phyloP scores from a whole-genome alignment of 208 protist species.

The Strigomonas culicis region DNA sequence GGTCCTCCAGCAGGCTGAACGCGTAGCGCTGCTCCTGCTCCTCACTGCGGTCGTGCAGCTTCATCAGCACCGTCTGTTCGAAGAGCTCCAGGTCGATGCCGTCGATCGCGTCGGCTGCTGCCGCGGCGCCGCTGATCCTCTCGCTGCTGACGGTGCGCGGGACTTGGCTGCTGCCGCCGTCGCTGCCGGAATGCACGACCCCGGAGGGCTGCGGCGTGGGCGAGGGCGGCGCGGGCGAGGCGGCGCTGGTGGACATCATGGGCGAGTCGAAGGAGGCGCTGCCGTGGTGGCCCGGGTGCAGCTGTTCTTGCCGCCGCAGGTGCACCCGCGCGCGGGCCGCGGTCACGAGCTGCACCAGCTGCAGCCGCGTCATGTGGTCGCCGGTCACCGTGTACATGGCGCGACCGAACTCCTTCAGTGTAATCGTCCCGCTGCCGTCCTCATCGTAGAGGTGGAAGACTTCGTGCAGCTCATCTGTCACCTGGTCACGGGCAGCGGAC shows the following conservation, averaged over 20 bases:
- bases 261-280: too few species aligned
- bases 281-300: too few species aligned
- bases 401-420: conserved; percentile 47
- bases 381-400: conserved; percentile 82
- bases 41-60: conserved; percentile 54
- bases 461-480: conserved; percentile 76
- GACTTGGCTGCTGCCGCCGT: too few species aligned
- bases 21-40: conserved; percentile 69
- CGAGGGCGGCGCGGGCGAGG: too few species aligned
- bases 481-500: conserved; percentile 26
- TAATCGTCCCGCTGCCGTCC: conserved; percentile 66
- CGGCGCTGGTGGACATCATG: too few species aligned
- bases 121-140: too few species aligned
- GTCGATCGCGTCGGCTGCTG: conserved; percentile 47
- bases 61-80: conserved; percentile 66
- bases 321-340: background rate
- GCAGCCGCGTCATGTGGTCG: conserved; percentile 41
- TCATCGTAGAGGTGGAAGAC: conserved; percentile 85
- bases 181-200: too few species aligned
- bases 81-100: conserved; percentile 63
- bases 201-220: too few species aligned
- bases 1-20: conserved; percentile 76
- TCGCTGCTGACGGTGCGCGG: too few species aligned
- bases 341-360: conserved; percentile 50
- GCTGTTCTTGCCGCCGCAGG: too few species aligned